phyloP scores from a whole-genome alignment of 148 eudicot species.

The Nepenthes gracilis region DNA sequence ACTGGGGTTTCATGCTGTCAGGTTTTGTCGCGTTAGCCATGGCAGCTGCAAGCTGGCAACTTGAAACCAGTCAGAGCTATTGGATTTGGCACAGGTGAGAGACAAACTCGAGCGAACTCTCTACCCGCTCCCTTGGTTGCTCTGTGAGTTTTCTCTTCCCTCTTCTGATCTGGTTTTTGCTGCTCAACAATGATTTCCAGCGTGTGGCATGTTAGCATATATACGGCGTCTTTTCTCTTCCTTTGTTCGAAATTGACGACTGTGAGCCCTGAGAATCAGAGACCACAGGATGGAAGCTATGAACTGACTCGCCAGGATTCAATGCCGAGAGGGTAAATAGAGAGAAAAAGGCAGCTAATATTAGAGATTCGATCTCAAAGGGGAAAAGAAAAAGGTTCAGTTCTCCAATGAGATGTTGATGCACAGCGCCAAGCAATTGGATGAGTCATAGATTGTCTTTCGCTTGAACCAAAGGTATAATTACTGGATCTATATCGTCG shows the following conservation, averaged over 20 bases:
- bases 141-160: slow-evolving; percentile 1
- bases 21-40: slow-evolving; percentile 52
- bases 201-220: slow-evolving; percentile 79
- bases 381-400: too few relatives aligned
- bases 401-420: too few relatives aligned
- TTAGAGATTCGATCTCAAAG: neutral
- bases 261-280: slow-evolving; percentile 18
- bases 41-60: slow-evolving; percentile 80
- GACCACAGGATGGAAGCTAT: slow-evolving; percentile 27
- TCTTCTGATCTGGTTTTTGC: neutral
- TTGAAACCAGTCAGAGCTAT: slow-evolving; percentile 63
- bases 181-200: slow-evolving; percentile 29
- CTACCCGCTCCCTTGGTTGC: neutral
- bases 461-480: too few relatives aligned
- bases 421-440: too few relatives aligned
- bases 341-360: neutral
- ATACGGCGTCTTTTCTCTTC: slow-evolving; percentile 78
- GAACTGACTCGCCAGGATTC: slow-evolving; percentile 73
- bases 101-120: too few relatives aligned
- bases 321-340: slow-evolving; percentile 15
- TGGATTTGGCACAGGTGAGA: slow-evolving; percentile 97
- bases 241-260: slow-evolving; percentile 58
- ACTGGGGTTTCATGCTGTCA: slow-evolving; percentile 56
- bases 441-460: too few relatives aligned
- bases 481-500: too few relatives aligned